Evolutionary conservation across 306 rosid species (phyloP).

Genomic region (Luffa acutangula): DNA sequence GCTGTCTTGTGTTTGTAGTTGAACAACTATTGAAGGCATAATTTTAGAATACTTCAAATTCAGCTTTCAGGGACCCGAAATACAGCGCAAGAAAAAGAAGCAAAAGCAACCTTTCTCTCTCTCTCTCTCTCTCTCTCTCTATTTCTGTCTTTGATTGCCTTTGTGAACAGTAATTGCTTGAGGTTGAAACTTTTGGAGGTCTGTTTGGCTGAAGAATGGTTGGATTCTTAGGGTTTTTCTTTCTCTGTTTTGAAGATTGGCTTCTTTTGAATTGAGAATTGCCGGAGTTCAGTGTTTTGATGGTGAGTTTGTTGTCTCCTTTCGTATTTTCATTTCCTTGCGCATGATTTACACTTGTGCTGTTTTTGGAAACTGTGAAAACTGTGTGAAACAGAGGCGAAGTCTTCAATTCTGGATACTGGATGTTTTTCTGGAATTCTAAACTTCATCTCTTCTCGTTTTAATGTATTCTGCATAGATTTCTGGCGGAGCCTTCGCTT

Average conservation of each 20-base stretch:
- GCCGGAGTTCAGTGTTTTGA: not conserved
- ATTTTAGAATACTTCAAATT: not conserved
- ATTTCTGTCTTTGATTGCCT: not conserved
- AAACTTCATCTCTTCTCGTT: not conserved
- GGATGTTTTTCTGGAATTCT: not conserved
- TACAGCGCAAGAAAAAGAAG: not conserved
- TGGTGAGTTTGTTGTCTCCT: not conserved
- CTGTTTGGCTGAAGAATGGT: not conserved
- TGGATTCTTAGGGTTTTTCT: constrained; percentile 8
- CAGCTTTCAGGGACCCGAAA: not conserved
- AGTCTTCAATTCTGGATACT: not conserved
- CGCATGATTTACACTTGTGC: not conserved
- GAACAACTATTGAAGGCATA: not conserved
- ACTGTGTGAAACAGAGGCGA: not conserved
- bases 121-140: not conserved
- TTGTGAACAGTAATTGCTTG: not conserved
- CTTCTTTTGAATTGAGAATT: constrained; percentile 1
- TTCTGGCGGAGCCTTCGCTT: not conserved
- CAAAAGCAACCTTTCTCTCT: constrained; percentile 8
- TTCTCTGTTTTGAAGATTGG: constrained; percentile 1
- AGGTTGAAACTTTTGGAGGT: constrained; percentile 3
- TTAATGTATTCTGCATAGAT: not conserved
- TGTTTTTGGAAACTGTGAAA: not conserved
- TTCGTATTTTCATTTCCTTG: not conserved
- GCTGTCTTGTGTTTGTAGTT: not conserved